Base-by-base conservation (phyloP, 805 yeast genomes). In the Ascoidea tarda region DNA sequence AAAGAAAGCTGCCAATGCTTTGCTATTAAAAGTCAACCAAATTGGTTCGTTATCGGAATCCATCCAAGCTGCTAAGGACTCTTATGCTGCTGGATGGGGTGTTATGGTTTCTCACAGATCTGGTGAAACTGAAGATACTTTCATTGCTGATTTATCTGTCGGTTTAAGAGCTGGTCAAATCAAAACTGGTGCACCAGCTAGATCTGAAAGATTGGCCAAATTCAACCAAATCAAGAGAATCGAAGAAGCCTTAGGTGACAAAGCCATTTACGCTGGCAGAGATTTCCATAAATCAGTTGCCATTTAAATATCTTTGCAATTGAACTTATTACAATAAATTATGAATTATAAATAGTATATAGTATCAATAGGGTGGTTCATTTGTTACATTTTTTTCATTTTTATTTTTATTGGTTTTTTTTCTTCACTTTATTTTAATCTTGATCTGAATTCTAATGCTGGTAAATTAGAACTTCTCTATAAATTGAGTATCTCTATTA, bases 91-190 rank as follows among this genome's bases (percentile, higher is more conserved):
- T 60, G 88, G 88, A 69, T 91, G 99, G 99, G 97, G 97, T 81
- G 96, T 90, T 69, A 90, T 91, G 97, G 98, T 93, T 67, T 90
- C 97, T 68, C 99, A 91, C 88, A 89, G 99, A 84, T 90, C 97
- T 65, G 99, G 99, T 79, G 99, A 91, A 82, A 90, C 97, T 63
- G 99, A 93, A 79, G 99, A 93, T 77, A 84, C 95, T 67, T 84
- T 87, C 79, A 91, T 91, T 73, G 98, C 99, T 69, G 98, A 91
- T 76, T 82, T 91, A 71, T 78, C 88, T 67, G 99, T 93, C 66
- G 98, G 98, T 80, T 81, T 91, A 73, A 88, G 97, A 84, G 66
- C 95, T 62, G 99, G 97, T 73, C 98, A 91, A 81, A 87, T 91
- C 76, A 91, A 91, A 90, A 87, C 97, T 64, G 99, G 99, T 84